Conservation (phyloP, 176 grass and related monocot species). For the Triticum timopheevii region DNA sequence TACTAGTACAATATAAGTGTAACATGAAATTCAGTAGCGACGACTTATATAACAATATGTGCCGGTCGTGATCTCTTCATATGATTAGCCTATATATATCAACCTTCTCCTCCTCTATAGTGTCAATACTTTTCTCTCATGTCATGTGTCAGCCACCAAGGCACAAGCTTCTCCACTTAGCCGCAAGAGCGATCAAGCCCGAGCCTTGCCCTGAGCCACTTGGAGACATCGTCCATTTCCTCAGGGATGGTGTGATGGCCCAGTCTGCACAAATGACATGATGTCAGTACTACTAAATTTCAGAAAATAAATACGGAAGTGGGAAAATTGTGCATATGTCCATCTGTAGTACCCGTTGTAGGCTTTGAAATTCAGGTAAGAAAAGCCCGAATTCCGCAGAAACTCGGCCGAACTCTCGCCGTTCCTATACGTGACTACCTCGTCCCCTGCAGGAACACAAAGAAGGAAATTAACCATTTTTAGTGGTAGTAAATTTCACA, state of each 20-base stretch:
- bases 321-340: neutral
- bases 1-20: constrained; percentile 39
- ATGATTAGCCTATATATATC: constrained; percentile 32
- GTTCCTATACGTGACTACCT: constrained; percentile 73
- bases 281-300: neutral
- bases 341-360: constrained; percentile 82
- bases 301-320: neutral
- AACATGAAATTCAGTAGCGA: constrained; percentile 34
- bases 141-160: constrained; percentile 30
- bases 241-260: constrained; percentile 93
- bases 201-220: constrained; percentile 74
- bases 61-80: constrained; percentile 20
- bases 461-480: neutral
- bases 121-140: constrained; percentile 31
- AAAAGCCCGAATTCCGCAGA: constrained; percentile 64
- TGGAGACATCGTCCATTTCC: constrained; percentile 93
- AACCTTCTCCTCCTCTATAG: constrained; percentile 42
- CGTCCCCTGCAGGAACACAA: constrained; percentile 58
- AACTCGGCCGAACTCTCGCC: constrained; percentile 76
- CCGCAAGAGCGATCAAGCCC: constrained; percentile 60
- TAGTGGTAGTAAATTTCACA: neutral
- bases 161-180: constrained; percentile 12
- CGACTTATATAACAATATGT: constrained; percentile 35
- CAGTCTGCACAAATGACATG: constrained; percentile 46
- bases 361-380: constrained; percentile 56